These are phyloP conservation scores for Lachancea cidri DNA, from an alignment of 805 yeast genomes.

Conservation along the genomic window DNA sequence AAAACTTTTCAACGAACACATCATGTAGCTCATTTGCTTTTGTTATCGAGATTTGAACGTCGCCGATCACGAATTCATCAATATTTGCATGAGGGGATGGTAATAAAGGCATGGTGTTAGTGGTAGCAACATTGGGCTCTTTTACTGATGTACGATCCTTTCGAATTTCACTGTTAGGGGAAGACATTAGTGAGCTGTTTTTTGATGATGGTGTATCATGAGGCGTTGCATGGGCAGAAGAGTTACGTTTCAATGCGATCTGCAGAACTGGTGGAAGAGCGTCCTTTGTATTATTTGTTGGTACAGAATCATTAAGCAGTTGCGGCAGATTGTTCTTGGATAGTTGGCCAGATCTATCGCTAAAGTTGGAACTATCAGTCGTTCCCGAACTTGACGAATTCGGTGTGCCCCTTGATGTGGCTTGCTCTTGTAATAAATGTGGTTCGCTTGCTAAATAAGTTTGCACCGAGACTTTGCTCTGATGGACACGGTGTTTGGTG, in stretches of 20 bases:
- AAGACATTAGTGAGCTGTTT: slow-evolving; percentile 11
- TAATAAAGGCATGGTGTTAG: slow-evolving; percentile 26
- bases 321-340: slow-evolving; percentile 22
- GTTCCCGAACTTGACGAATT: slow-evolving; percentile 28
- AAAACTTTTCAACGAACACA: slow-evolving; percentile 57
- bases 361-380: slow-evolving; percentile 10
- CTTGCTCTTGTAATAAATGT: slow-evolving; percentile 27
- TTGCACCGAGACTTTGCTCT: slow-evolving; percentile 32
- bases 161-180: slow-evolving; percentile 3
- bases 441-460: slow-evolving; percentile 44
- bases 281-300: slow-evolving; percentile 34
- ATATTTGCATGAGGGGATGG: slow-evolving; percentile 34
- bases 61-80: slow-evolving; percentile 70
- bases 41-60: slow-evolving; percentile 57
- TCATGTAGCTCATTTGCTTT: slow-evolving; percentile 72
- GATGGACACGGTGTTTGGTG: slow-evolving; percentile 5
- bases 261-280: slow-evolving; percentile 41
- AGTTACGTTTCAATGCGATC: slow-evolving; percentile 37
- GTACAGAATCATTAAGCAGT: slow-evolving; percentile 40
- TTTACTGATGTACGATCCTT: slow-evolving; percentile 1
- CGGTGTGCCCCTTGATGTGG: slow-evolving; percentile 1
- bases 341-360: slow-evolving; percentile 1
- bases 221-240: slow-evolving; percentile 15
- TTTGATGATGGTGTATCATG: slow-evolving; percentile 10
- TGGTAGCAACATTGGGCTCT: slow-evolving; percentile 24